Percentiles rank a stretch among this genome's conserved stretches.
These are phyloP conservation scores for Erodium maritimum DNA, from an alignment of 345 rosid species.

Conservation along the genomic window DNA sequence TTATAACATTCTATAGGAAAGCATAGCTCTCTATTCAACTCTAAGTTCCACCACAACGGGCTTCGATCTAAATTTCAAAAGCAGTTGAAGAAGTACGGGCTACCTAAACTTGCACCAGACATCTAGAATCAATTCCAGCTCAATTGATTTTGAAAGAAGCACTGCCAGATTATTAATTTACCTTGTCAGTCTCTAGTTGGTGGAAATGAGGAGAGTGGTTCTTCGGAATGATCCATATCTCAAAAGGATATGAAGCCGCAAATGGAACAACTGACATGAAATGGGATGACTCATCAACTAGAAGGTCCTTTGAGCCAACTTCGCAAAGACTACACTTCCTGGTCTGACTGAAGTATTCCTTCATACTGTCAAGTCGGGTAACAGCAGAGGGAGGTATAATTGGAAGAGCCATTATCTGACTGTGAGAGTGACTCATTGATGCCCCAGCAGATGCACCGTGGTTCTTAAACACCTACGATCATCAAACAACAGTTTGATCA, in stretches of 20 bases:
- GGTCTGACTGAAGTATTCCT: constrained; percentile 40
- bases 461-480: constrained; percentile 77
- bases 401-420: constrained; percentile 79
- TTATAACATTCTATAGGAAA: no score
- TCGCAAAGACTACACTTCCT: constrained; percentile 71
- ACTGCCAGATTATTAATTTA: constrained; percentile 3
- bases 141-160: no score
- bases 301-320: constrained; percentile 31
- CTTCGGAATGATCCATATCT: constrained; percentile 75
- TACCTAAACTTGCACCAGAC: not conserved
- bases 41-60: not conserved
- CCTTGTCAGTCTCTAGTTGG: constrained; percentile 48
- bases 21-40: not conserved
- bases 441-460: constrained; percentile 93
- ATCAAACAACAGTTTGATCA: constrained; percentile 4
- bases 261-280: constrained; percentile 58
- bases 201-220: constrained; percentile 65
- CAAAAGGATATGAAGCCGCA: constrained; percentile 59
- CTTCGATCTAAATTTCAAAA: not conserved
- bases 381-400: constrained; percentile 55
- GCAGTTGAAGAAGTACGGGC: not conserved
- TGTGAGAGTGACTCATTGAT: constrained; percentile 85
- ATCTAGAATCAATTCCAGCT: not conserved
- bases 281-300: constrained; percentile 46
- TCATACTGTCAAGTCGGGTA: constrained; percentile 39